Conservation (phyloP, 129 eudicot species). For the Arctium minus region DNA sequence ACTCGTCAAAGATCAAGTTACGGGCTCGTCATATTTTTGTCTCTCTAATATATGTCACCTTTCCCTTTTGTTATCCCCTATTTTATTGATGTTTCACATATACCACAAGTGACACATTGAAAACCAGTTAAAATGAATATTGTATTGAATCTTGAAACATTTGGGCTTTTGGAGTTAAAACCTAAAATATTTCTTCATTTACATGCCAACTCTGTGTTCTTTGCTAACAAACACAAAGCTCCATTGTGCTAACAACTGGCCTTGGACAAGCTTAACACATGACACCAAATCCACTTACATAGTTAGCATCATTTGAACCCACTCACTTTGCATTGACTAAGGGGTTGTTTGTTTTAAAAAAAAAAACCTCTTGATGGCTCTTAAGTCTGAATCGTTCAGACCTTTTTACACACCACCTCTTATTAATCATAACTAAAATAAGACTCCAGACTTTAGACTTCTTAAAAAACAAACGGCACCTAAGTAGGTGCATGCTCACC, state of each 20-base stretch:
- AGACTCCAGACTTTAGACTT: too few species aligned
- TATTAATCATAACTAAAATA: too few species aligned
- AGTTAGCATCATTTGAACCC: background rate
- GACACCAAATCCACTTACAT: background rate
- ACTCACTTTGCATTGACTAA: background rate
- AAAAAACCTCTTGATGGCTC: too few species aligned
- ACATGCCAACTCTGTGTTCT: background rate
- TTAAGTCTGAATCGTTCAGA: too few species aligned
- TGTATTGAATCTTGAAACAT: background rate
- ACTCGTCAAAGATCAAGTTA: background rate
- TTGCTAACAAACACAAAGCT: background rate
- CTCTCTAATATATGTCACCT: background rate
- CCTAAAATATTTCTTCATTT: background rate
- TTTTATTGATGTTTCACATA: background rate
- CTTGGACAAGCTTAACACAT: background rate
- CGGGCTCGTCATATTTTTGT: background rate
- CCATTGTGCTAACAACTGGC: background rate
- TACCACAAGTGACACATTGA: background rate
- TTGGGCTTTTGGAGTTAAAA: background rate
- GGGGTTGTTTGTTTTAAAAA: too few species aligned
- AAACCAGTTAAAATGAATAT: background rate
- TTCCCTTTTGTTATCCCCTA: background rate
- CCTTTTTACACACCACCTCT: too few species aligned
- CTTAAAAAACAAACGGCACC: too few species aligned
- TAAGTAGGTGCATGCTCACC: background rate